Conservation (phyloP, 768 basidiomycete genomes). For the Mycena pura region DNA sequence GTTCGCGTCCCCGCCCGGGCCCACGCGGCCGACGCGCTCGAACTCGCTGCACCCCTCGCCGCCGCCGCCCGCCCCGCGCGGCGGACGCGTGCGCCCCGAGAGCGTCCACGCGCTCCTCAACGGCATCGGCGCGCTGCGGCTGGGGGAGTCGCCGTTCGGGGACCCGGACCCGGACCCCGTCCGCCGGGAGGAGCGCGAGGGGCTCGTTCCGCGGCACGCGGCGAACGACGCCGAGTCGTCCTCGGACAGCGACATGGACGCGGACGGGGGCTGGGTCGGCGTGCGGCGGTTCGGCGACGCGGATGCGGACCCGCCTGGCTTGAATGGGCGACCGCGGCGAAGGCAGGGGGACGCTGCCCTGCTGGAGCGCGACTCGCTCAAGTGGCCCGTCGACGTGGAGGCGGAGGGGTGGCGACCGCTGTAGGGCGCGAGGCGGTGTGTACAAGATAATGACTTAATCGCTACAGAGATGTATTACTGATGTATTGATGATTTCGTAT, state of each 20-base stretch:
- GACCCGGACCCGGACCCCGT: conserved; percentile 14
- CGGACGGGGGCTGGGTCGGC: conserved; percentile 17
- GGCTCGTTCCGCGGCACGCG: too few species aligned
- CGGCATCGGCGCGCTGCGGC: conserved; percentile 12
- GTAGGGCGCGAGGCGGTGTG: too few species aligned
- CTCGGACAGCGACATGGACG: conserved; percentile 5
- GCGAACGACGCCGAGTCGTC: neutral
- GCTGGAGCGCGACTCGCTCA: conserved; percentile 21
- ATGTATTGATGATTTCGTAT: too few species aligned
- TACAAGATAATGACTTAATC: too few species aligned
- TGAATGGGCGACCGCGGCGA: neutral
- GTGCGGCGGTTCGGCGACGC: conserved; percentile 11
- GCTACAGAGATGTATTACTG: too few species aligned
- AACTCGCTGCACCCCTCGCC: conserved; percentile 21
- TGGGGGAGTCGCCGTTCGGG: conserved; percentile 23
- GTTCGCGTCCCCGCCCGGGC: conserved; percentile 13
- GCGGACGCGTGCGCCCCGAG: conserved; percentile 17
- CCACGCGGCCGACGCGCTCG: conserved; percentile 23
- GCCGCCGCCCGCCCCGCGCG: conserved; percentile 7
- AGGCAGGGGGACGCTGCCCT: neutral
- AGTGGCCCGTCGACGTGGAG: conserved; percentile 28
- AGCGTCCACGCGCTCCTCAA: conserved; percentile 27
- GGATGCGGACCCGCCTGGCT: conserved; percentile 1
- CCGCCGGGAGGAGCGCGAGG: conserved; percentile 8
- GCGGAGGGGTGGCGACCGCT: conserved; percentile 25